A percentile compares a stretch with the other conserved stretches of the same genome.
Evolutionary conservation across 352 stramenopile species (phyloP).

Genomic region (Phytophthora pinifolia): DNA sequence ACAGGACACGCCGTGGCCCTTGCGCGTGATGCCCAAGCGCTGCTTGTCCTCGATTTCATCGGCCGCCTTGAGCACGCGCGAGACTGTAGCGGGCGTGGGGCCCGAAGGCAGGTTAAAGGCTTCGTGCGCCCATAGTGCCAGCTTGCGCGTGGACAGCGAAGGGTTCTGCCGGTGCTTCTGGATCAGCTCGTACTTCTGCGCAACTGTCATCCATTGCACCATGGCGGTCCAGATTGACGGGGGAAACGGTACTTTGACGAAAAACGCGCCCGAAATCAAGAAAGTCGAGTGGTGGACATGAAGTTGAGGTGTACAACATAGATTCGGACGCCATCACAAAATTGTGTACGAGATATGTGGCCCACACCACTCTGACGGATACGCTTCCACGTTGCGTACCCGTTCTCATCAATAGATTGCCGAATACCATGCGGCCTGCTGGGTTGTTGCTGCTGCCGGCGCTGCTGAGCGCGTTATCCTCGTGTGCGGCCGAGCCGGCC

Average conservation of each 20-base stretch:
- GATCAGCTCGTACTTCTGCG: slow-evolving; percentile 37
- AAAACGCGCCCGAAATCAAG: not conserved
- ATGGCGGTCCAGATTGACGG: slow-evolving; percentile 13
- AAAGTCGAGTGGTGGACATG: slow-evolving; percentile 1
- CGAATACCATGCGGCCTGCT: slow-evolving; percentile 13
- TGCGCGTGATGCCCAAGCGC: slow-evolving; percentile 26
- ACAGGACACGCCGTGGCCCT: slow-evolving; percentile 28
- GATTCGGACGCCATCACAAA: too few relatives aligned
- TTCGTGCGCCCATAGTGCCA: slow-evolving; percentile 28
- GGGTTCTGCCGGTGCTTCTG: slow-evolving; percentile 31
- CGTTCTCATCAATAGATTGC: not conserved
- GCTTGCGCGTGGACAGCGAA: slow-evolving; percentile 23
- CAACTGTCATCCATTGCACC: slow-evolving; percentile 37
- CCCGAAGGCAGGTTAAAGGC: slow-evolving; percentile 28
- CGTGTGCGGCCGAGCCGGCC: slow-evolving; percentile 4
- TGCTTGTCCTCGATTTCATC: slow-evolving; percentile 33
- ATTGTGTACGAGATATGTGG: not conserved
- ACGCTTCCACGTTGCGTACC: slow-evolving; percentile 31
- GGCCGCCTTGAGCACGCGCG: slow-evolving; percentile 28
- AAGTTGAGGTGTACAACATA: too few relatives aligned
- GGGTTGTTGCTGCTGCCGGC: slow-evolving; percentile 15
- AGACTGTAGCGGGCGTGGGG: slow-evolving; percentile 26
- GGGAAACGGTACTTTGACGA: slow-evolving; percentile 5
- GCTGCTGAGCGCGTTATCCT: slow-evolving; percentile 5
- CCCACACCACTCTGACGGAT: slow-evolving; percentile 12